These are phyloP conservation scores for Coelastrella sp. DNA, from an alignment of 139 green algal genomes.

Conservation along the genomic window DNA sequence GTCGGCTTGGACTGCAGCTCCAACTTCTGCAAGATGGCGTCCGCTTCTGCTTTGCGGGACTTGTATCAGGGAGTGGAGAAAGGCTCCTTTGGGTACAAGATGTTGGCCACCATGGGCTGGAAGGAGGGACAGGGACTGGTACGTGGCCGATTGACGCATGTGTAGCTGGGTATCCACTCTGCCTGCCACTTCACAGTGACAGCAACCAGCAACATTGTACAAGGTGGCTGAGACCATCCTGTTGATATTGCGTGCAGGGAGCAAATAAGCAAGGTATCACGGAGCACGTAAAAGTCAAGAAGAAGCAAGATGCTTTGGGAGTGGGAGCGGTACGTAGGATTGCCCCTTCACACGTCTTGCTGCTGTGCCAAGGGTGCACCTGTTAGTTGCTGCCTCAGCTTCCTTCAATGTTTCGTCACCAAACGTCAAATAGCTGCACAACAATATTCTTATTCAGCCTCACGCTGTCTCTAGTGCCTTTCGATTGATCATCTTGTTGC, in stretches of 20 bases:
- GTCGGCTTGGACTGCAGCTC: background rate
- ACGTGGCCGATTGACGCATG: background rate
- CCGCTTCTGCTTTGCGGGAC: background rate
- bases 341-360: background rate
- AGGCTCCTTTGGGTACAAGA: slow-evolving; percentile 75
- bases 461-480: too few relatives aligned
- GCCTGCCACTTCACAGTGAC: too few relatives aligned
- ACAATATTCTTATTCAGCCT: too few relatives aligned
- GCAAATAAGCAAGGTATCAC: slow-evolving; percentile 87
- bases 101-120: slow-evolving; percentile 87
- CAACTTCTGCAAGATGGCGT: background rate
- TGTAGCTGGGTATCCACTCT: background rate
- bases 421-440: too few relatives aligned
- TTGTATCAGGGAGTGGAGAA: slow-evolving; percentile 84
- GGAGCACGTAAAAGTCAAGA: slow-evolving; percentile 89
- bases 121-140: slow-evolving; percentile 88
- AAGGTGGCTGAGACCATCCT: background rate
- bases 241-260: slow-evolving; percentile 59
- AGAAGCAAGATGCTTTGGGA: slow-evolving; percentile 85
- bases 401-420: too few relatives aligned
- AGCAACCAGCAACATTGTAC: background rate
- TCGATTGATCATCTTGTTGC: too few relatives aligned
- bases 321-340: slow-evolving; percentile 75
- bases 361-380: too few relatives aligned
- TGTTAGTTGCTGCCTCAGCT: too few relatives aligned